A percentile compares a stretch with the other conserved stretches of the same genome.
phyloP scores from a whole-genome alignment of 2,329 filamentous ascomycete genomes.

The Tolypocladium inflatum region DNA sequence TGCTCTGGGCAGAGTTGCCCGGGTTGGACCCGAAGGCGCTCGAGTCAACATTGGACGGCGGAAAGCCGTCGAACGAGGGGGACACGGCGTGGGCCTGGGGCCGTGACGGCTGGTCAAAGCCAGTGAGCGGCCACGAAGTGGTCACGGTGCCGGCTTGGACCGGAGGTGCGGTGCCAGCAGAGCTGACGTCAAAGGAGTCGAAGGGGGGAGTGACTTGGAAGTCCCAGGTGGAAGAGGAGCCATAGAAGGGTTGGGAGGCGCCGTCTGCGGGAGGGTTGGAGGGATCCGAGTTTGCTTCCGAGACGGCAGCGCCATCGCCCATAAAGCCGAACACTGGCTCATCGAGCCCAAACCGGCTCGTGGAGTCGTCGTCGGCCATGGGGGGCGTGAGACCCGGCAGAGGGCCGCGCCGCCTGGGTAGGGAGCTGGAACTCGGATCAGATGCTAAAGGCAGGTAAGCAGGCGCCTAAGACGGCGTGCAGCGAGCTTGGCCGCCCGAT shows the following conservation, averaged over 20 bases:
- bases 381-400: slow-evolving; percentile 8
- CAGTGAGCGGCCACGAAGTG: slow-evolving; percentile 23
- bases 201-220: slow-evolving; percentile 39
- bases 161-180: slow-evolving; percentile 24
- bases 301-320: slow-evolving; percentile 19
- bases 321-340: slow-evolving; percentile 29
- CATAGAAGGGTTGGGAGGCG: slow-evolving; percentile 23
- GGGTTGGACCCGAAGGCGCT: slow-evolving; percentile 18
- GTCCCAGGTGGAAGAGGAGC: slow-evolving; percentile 29
- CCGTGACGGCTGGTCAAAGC: slow-evolving; percentile 22
- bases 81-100: slow-evolving; percentile 13
- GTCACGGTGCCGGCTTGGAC: slow-evolving; percentile 21
- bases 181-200: slow-evolving; percentile 32
- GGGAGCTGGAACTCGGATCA: background rate
- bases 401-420: background rate
- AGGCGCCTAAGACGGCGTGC: background rate
- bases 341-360: slow-evolving; percentile 33
- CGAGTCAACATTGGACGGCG: slow-evolving; percentile 24
- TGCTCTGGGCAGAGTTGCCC: slow-evolving; percentile 12
- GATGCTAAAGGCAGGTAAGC: background rate
- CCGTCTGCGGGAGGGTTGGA: slow-evolving; percentile 19
- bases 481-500: background rate
- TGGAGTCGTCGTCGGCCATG: slow-evolving; percentile 31
- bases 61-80: slow-evolving; percentile 18
- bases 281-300: slow-evolving; percentile 21